Percentiles rank a stretch among this genome's conserved stretches.
phyloP scores from a whole-genome alignment of 2,329 filamentous ascomycete species.

The Microsporum audouinii region DNA sequence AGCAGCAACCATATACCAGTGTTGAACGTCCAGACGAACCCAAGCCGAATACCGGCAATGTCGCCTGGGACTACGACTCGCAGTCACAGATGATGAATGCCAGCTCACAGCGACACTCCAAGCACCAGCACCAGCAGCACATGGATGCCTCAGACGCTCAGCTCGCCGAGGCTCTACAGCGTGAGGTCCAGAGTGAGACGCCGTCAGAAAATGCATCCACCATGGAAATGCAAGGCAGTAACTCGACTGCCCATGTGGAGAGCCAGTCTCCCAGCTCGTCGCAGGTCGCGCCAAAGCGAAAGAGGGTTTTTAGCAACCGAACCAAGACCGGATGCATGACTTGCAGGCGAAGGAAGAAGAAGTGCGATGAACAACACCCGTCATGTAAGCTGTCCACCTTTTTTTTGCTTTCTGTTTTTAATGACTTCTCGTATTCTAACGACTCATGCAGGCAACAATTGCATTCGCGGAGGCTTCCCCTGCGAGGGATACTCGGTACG shows the following conservation, averaged over 20 bases:
- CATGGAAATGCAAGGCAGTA: neutral
- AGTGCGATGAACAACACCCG: conserved; percentile 89
- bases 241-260: conserved; percentile 4
- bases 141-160: conserved; percentile 40
- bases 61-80: conserved; percentile 31
- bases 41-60: conserved; percentile 20
- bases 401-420: conserved; percentile 4
- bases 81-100: conserved; percentile 20
- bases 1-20: neutral
- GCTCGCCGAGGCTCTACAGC: conserved; percentile 41
- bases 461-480: conserved; percentile 74
- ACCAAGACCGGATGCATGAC: conserved; percentile 95
- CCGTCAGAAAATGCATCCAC: conserved; percentile 7
- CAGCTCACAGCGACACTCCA: conserved; percentile 33
- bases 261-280: conserved; percentile 7
- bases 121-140: conserved; percentile 22
- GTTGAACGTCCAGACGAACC: conserved; percentile 19
- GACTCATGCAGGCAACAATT: conserved; percentile 60
- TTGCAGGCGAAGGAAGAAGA: conserved; percentile 87
- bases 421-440: conserved; percentile 10
- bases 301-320: conserved; percentile 68
- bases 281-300: conserved; percentile 29
- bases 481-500: conserved; percentile 84
- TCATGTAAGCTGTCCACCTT: conserved; percentile 54
- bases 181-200: conserved; percentile 34